Conservation (phyloP, 768 basidiomycete genomes). For the Tricholoma bakamatsutake region DNA sequence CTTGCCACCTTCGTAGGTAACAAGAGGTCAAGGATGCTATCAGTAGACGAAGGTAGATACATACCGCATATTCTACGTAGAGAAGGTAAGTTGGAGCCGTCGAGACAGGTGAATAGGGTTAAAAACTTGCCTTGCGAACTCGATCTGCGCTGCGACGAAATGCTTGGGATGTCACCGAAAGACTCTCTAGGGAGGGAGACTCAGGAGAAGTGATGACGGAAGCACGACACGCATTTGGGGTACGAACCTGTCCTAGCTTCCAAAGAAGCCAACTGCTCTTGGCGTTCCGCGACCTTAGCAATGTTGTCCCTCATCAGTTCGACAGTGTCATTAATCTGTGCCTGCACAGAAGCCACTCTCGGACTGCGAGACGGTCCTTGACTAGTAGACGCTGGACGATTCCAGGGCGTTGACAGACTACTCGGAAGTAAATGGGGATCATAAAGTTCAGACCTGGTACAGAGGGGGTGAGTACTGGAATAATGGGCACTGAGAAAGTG, state of each 20-base stretch:
- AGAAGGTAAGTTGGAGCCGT: background rate
- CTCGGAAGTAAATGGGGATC: background rate
- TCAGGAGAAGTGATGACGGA: conserved; percentile 1
- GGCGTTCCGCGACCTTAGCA: conserved; percentile 85
- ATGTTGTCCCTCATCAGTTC: conserved; percentile 97
- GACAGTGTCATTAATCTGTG: conserved; percentile 92
- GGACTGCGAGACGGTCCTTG: background rate
- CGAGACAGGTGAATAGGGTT: background rate
- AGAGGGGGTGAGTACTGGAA: background rate
- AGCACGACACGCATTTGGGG: background rate
- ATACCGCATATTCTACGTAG: conserved; percentile 84
- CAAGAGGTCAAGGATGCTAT: conserved; percentile 2
- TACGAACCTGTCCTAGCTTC: conserved; percentile 95
- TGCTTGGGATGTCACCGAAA: conserved; percentile 92
- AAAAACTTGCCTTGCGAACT: conserved; percentile 77
- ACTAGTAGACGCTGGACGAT: background rate
- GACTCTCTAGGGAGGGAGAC: conserved; percentile 57
- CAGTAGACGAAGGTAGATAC: conserved; percentile 20
- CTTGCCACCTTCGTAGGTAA: conserved; percentile 74
- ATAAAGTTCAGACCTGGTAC: background rate
- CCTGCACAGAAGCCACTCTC: conserved; percentile 68
- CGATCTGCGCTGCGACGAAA: conserved; percentile 94
- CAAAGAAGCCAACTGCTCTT: conserved; percentile 83
- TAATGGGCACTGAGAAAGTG: background rate
- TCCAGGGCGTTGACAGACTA: background rate